Conservation (phyloP, 2,329 filamentous ascomycete species). For the Fusarium duplospermum region DNA sequence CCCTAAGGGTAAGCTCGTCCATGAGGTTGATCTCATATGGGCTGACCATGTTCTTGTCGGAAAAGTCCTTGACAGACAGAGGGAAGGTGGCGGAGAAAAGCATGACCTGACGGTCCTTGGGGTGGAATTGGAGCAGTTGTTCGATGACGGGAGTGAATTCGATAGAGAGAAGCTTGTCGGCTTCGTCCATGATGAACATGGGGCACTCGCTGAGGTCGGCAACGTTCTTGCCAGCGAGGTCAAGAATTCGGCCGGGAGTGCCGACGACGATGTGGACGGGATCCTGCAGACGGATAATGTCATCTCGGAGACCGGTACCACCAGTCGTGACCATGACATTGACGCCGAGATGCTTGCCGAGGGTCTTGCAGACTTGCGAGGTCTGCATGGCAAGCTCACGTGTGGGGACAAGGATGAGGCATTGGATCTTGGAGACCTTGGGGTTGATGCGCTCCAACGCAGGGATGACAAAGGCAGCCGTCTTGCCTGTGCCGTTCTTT, state of each 20-base stretch:
- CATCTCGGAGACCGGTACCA: constrained; percentile 93
- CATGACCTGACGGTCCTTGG: constrained; percentile 98
- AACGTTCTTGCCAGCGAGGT: constrained; percentile 95
- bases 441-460: constrained; percentile 96
- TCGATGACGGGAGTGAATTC: constrained; percentile 99
- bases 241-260: constrained; percentile 94
- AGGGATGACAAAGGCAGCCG: constrained; percentile 96
- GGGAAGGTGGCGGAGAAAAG: constrained; percentile 99
- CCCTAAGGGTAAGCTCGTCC: constrained; percentile 97
- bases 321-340: constrained; percentile 99
- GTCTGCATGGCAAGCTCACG: constrained; percentile 97
- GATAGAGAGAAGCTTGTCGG: constrained; percentile 94
- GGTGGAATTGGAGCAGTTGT: constrained; percentile 93
- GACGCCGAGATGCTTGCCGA: constrained; percentile 95
- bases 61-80: constrained; percentile 96
- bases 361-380: constrained; percentile 98
- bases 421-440: constrained; percentile 95
- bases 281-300: constrained; percentile 94
- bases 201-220: constrained; percentile 95
- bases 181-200: constrained; percentile 99
- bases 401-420: constrained; percentile 94
- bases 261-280: constrained; percentile 97
- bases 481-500: constrained; percentile 99
- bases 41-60: constrained; percentile 95
- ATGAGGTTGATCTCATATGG: constrained; percentile 99